Percentiles rank a stretch among this genome's conserved stretches.
Conservation (phyloP, 306 rosid species). For the Dicorynia guianensis region DNA sequence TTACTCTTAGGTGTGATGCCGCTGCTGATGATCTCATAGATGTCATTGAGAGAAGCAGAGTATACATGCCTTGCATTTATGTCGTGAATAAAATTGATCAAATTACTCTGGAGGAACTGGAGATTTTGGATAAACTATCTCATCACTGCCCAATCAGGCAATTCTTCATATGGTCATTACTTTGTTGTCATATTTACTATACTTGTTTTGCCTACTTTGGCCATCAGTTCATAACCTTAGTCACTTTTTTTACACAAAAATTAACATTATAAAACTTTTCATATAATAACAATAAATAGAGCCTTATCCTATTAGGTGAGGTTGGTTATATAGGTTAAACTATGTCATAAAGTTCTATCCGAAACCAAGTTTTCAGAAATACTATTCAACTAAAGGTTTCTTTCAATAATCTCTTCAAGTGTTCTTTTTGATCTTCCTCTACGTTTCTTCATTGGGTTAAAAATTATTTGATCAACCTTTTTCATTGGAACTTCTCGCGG, state of each 20-base stretch:
- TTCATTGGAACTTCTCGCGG: no score
- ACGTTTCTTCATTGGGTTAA: no score
- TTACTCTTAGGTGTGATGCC: slow-evolving; percentile 92
- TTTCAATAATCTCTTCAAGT: no score
- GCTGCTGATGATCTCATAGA: slow-evolving; percentile 97
- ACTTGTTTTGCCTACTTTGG: neutral
- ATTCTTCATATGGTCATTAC: slow-evolving; percentile 14
- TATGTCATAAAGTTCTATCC: no score
- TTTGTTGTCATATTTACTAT: neutral
- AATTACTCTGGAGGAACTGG: slow-evolving; percentile 96
- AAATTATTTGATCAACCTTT: no score
- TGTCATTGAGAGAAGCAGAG: slow-evolving; percentile 94
- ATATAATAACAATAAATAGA: no score
- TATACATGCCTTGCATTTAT: slow-evolving; percentile 94
- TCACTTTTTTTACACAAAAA: slow-evolving; percentile 1
- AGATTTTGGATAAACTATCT: slow-evolving; percentile 97
- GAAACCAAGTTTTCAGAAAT: no score
- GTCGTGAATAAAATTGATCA: slow-evolving; percentile 96
- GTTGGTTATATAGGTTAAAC: no score
- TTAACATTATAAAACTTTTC: slow-evolving; percentile 6
- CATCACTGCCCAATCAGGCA: slow-evolving; percentile 98
- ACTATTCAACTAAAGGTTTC: no score
- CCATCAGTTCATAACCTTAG: neutral
- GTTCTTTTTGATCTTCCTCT: no score
- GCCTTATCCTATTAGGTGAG: no score